A percentile compares a stretch with the other conserved stretches of the same genome.
Conservation (phyloP, 2,329 filamentous ascomycete genomes). For the Trichothecium sympodiale region DNA sequence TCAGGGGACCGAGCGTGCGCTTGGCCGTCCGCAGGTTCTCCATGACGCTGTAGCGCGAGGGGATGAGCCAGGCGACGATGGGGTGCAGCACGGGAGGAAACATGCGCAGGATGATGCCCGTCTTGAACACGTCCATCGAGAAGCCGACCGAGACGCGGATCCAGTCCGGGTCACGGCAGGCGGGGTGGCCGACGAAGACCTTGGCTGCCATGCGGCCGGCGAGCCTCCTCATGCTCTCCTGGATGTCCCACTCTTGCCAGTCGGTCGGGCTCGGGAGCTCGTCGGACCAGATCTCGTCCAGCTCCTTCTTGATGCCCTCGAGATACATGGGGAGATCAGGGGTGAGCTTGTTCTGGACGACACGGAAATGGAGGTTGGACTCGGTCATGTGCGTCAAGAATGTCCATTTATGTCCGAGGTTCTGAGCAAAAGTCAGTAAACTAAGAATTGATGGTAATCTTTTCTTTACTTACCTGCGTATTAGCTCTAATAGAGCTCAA, state of each 20-base stretch:
- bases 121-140: conserved; percentile 10
- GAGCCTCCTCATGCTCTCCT: conserved; percentile 5
- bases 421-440: conserved; percentile 1
- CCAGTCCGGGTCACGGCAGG: conserved; percentile 17
- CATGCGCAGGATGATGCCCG: conserved; percentile 5
- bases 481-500: neutral
- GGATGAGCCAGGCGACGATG: conserved; percentile 5
- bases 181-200: conserved; percentile 17
- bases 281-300: neutral
- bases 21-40: neutral
- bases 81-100: conserved; percentile 4
- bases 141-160: conserved; percentile 15
- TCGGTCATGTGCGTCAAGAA: neutral
- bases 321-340: conserved; percentile 2
- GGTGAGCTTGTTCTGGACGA: conserved; percentile 3
- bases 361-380: conserved; percentile 3
- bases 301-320: neutral
- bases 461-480: neutral
- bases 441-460: no score
- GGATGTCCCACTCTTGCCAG: conserved; percentile 2
- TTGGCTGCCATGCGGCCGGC: conserved; percentile 15
- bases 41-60: neutral
- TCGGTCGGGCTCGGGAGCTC: conserved; percentile 1
- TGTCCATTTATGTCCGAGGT: conserved; percentile 1
- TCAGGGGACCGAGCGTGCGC: neutral